Evolutionary conservation across 1,284 basidiomycete genomes (phyloP), one percentile per base, ranked within the genome.

Genomic region (Sporisorium iseilematis-ciliati): DNA sequence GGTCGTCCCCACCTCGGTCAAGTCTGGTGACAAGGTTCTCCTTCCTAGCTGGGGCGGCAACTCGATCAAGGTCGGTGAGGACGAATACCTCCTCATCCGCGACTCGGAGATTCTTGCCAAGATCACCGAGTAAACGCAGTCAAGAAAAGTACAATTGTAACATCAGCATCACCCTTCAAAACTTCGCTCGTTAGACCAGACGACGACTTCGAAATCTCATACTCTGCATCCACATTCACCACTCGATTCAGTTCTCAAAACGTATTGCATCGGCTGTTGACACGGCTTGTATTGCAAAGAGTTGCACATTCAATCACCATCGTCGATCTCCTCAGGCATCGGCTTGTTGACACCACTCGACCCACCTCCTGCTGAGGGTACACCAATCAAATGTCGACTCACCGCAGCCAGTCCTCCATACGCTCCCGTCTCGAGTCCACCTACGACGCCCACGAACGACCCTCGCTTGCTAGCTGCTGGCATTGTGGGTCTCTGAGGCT

Each of bases 81-180:
- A 98, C 85, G 96, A 98, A 86, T 99, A 93, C 88, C 92, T 90
- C 88, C 88, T 98, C 69, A 97, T 97, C 91, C 93, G 92, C 87
- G 96, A 98, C 87, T 88, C 91, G 40, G 96, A 98, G 85, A 97
- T 98, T 86, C 90, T 98, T 59, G 96, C 96, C 78, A 97, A 97
- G 89, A 95, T 98, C 85, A 90, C 91, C 87, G 95, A 97, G 89
- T 97, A 90, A 88, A 80, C n/a, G 26, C 16, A 35, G 35, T 38
- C n/a, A n/a, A n/a, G n/a, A 10, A n/a, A 10, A 40, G 25, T 23
- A 26, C 5, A 45, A 35, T 43, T 72, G 63, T 72, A 65, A 43
- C 59, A 65, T 50, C 69, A 72, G 50, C 51, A 62, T 62, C 41
- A 0, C 49, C 33, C 33, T 7, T 23, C 21, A 4, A 25, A 10